A percentile compares a stretch with the other conserved stretches of the same genome.
Evolutionary conservation across 768 basidiomycete genomes (phyloP).

Genomic region (Clitopilus passeckerianus): DNA sequence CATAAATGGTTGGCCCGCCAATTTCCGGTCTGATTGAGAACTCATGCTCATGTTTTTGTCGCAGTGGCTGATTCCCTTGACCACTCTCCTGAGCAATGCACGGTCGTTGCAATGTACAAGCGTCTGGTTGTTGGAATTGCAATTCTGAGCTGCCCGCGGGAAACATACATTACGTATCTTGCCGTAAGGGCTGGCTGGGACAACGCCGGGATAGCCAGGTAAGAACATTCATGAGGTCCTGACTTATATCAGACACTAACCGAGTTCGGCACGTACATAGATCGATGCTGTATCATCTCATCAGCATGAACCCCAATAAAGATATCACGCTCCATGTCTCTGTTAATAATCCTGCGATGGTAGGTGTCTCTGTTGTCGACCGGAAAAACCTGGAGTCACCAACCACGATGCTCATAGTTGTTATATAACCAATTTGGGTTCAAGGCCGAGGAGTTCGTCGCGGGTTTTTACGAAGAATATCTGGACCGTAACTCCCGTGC

Average conservation of each 20-base stretch:
- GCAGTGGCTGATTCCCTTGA: constrained; percentile 69
- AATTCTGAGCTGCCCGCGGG: constrained; percentile 71
- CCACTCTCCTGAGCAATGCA: constrained; percentile 65
- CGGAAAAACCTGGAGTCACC: not conserved
- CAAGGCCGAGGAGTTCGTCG: constrained; percentile 81
- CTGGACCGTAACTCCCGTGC: constrained; percentile 62
- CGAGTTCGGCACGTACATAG: constrained; percentile 34
- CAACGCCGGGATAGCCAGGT: constrained; percentile 76
- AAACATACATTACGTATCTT: constrained; percentile 82
- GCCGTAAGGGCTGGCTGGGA: constrained; percentile 81
- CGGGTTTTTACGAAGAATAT: constrained; percentile 78
- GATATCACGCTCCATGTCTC: constrained; percentile 85
- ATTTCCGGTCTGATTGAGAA: not conserved
- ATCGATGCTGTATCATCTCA: constrained; percentile 74
- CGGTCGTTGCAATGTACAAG: constrained; percentile 72
- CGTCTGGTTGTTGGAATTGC: constrained; percentile 68
- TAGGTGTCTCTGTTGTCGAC: constrained; percentile 18
- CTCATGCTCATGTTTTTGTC: not conserved
- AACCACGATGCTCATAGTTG: constrained; percentile 33
- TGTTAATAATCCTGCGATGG: constrained; percentile 77
- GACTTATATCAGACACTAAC: constrained; percentile 3
- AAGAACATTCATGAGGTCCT: constrained; percentile 4
- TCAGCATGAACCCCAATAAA: constrained; percentile 62
- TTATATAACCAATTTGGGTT: constrained; percentile 85
- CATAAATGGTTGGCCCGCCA: constrained; percentile 53